Evolutionary conservation across 2,329 filamentous ascomycete genomes (phyloP).

Genomic region (Calycina marina): DNA sequence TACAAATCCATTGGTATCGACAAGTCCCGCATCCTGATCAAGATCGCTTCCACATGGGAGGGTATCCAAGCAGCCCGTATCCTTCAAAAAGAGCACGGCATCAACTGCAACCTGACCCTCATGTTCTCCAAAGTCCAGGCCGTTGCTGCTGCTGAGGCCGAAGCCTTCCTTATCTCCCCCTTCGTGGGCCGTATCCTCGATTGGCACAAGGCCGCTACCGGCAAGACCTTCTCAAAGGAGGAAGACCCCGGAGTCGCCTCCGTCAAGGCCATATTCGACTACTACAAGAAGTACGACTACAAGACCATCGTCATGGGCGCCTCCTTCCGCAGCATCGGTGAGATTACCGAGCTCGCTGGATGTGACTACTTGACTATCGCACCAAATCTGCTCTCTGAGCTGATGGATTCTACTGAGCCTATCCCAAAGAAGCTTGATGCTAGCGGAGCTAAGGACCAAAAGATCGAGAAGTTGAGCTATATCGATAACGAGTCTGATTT

Average conservation of each 20-base stretch:
- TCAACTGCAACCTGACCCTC: slow-evolving; percentile 98
- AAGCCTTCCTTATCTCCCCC: slow-evolving; percentile 94
- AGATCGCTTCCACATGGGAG: slow-evolving; percentile 98
- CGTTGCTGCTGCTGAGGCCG: slow-evolving; percentile 88
- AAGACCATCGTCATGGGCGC: slow-evolving; percentile 99
- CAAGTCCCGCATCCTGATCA: slow-evolving; percentile 95
- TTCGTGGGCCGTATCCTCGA: slow-evolving; percentile 99
- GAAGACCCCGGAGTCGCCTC: slow-evolving; percentile 95
- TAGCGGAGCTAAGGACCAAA: slow-evolving; percentile 44
- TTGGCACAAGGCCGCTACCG: slow-evolving; percentile 94
- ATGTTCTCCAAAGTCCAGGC: slow-evolving; percentile 96
- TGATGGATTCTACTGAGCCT: slow-evolving; percentile 65
- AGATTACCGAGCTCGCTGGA: slow-evolving; percentile 96
- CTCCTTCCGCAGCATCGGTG: slow-evolving; percentile 89
- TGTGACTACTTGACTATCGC: slow-evolving; percentile 99
- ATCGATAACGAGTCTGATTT: slow-evolving; percentile 78
- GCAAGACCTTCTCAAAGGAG: slow-evolving; percentile 81
- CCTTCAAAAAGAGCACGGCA: slow-evolving; percentile 84
- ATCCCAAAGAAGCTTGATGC: slow-evolving; percentile 92
- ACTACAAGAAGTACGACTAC: slow-evolving; percentile 99
- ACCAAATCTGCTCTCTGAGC: slow-evolving; percentile 84
- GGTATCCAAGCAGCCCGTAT: slow-evolving; percentile 98
- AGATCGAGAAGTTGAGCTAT: slow-evolving; percentile 83
- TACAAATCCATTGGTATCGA: slow-evolving; percentile 85
- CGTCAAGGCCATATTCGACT: slow-evolving; percentile 93